Percentiles rank a stretch among this genome's conserved stretches.
phyloP scores from a whole-genome alignment of 1,284 basidiomycete species.

The Ganoderma sp. region DNA sequence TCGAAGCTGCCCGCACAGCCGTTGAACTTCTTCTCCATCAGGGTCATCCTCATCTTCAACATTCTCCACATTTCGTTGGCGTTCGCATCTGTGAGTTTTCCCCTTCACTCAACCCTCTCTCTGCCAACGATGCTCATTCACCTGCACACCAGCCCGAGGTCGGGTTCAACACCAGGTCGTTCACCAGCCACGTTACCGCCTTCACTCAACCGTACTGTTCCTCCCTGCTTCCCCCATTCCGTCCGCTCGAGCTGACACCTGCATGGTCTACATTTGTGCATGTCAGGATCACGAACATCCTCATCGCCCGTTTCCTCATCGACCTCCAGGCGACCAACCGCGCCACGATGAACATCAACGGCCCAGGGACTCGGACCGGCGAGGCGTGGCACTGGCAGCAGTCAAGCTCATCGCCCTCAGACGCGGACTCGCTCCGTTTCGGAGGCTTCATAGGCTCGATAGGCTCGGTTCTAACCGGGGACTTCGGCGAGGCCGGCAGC shows the following conservation, averaged over 20 bases:
- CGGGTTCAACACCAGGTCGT: background rate
- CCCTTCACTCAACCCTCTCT: no score
- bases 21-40: background rate
- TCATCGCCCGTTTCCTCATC: slow-evolving; percentile 4
- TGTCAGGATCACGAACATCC: background rate
- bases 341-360: background rate
- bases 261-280: background rate
- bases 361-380: background rate
- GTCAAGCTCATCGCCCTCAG: background rate
- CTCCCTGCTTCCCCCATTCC: background rate
- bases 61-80: background rate
- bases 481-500: background rate
- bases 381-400: background rate
- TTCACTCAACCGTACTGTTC: slow-evolving; percentile 4
- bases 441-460: background rate
- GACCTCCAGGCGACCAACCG: slow-evolving; percentile 6
- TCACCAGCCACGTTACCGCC: background rate
- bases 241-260: background rate
- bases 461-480: background rate
- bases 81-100: background rate
- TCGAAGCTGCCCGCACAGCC: background rate
- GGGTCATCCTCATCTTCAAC: slow-evolving; percentile 1
- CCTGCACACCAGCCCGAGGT: background rate
- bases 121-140: background rate
- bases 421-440: background rate